Evolutionary conservation across 2,329 filamentous ascomycete genomes (phyloP).

Genomic region (Graphilbum sp.): DNA sequence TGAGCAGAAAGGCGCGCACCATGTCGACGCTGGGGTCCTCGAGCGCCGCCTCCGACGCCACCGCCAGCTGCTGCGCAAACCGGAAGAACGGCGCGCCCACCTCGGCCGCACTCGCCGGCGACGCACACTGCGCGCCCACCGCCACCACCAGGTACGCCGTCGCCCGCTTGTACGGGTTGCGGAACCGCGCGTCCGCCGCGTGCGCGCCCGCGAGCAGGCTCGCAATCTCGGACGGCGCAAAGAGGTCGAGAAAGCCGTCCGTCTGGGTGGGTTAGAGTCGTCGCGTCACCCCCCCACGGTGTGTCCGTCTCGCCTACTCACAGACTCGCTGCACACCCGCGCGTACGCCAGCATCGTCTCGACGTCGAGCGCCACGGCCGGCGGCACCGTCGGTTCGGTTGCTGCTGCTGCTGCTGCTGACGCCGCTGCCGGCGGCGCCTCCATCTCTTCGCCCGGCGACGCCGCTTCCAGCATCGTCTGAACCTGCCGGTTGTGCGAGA

Average conservation of each 20-base stretch:
- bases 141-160: slow-evolving; percentile 8
- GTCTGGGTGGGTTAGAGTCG: background rate
- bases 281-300: background rate
- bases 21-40: slow-evolving; percentile 36
- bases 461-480: slow-evolving; percentile 10
- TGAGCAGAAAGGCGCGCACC: slow-evolving; percentile 33
- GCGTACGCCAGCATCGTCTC: slow-evolving; percentile 3
- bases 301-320: too few relatives aligned
- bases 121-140: slow-evolving; percentile 9
- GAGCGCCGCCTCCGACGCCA: slow-evolving; percentile 22
- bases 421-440: background rate
- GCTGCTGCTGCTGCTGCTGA: too few relatives aligned
- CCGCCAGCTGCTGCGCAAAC: slow-evolving; percentile 4
- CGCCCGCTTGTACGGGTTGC: slow-evolving; percentile 5
- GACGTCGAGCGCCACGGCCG: background rate
- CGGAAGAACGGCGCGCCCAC: slow-evolving; percentile 2
- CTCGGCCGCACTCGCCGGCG: background rate
- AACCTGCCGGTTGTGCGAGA: slow-evolving; percentile 4
- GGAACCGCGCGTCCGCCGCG: slow-evolving; percentile 1
- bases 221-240: slow-evolving; percentile 4
- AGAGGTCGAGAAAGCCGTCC: slow-evolving; percentile 4
- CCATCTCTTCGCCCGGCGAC: background rate
- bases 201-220: slow-evolving; percentile 1
- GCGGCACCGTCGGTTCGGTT: background rate
- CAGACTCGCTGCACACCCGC: background rate